Percentiles rank a stretch among this genome's conserved stretches.
phyloP scores from a whole-genome alignment of 2,329 filamentous ascomycete species.

The Mollisia scopiformis region DNA sequence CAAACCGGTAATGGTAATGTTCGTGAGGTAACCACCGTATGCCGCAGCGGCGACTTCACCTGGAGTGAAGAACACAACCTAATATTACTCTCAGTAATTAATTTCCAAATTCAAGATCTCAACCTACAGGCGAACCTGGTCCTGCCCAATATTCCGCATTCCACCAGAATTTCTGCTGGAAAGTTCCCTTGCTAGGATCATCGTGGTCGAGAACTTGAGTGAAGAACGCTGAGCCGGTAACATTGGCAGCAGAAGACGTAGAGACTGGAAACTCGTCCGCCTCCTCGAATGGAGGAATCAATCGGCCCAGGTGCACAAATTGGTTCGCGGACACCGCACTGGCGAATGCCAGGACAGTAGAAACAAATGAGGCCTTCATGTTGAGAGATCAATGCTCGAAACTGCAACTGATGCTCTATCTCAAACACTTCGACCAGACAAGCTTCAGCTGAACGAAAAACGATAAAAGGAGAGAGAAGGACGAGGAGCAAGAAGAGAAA shows the following conservation, averaged over 20 bases:
- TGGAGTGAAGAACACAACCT: constrained; percentile 54
- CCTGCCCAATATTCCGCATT: constrained; percentile 54
- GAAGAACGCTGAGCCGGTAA: constrained; percentile 31
- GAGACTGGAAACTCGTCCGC: constrained; percentile 21
- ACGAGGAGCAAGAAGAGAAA: background rate
- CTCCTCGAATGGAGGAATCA: constrained; percentile 29
- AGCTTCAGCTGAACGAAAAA: constrained; percentile 10
- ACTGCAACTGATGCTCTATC: constrained; percentile 9
- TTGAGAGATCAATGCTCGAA: constrained; percentile 6
- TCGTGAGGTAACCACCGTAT: constrained; percentile 54
- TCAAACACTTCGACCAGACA: background rate
- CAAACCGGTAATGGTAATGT: constrained; percentile 50
- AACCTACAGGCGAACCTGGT: constrained; percentile 53
- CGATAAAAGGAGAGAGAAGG: background rate
- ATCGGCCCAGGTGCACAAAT: constrained; percentile 24
- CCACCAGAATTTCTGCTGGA: constrained; percentile 57
- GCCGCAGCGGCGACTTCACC: constrained; percentile 51
- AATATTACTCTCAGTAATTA: background rate
- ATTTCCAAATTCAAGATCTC: constrained; percentile 2
- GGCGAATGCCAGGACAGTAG: constrained; percentile 24
- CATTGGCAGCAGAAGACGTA: constrained; percentile 14
- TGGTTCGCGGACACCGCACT: constrained; percentile 21
- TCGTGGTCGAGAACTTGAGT: constrained; percentile 60
- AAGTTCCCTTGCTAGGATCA: constrained; percentile 56
- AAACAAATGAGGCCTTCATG: constrained; percentile 32